A percentile compares a stretch with the other conserved stretches of the same genome.
Conservation (phyloP, 2,329 filamentous ascomycete genomes). For the Fusarium algeriense region DNA sequence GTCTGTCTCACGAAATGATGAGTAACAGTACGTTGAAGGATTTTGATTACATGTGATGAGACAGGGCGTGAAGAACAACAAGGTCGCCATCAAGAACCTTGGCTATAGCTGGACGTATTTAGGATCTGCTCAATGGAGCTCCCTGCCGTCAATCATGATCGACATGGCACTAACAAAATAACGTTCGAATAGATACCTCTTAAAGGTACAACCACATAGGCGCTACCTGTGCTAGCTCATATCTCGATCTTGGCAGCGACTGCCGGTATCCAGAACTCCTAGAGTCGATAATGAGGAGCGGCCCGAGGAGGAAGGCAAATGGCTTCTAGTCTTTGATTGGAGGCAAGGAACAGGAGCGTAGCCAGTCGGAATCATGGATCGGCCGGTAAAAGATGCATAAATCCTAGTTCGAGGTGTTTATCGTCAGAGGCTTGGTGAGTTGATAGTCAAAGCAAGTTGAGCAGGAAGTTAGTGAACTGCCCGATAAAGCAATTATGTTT, state of each 20-base stretch:
- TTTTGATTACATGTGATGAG: slow-evolving; percentile 1
- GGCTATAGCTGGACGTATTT: not conserved
- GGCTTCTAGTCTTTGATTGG: slow-evolving; percentile 14
- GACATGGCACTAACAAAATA: slow-evolving; percentile 11
- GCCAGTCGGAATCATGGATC: slow-evolving; percentile 24
- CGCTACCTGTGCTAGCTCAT: not conserved
- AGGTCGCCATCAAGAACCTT: not conserved
- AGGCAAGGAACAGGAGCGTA: slow-evolving; percentile 15
- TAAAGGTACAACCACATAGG: not conserved
- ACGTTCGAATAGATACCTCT: not conserved
- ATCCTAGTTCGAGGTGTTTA: slow-evolving; percentile 6
- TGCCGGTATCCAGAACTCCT: not conserved
- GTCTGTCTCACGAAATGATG: not conserved
- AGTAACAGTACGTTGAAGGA: not conserved
- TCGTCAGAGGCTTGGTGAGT: slow-evolving; percentile 2
- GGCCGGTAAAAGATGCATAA: slow-evolving; percentile 36
- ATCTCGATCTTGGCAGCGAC: not conserved
- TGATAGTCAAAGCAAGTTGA: not conserved
- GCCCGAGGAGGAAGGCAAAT: slow-evolving; percentile 7
- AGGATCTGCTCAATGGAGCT: not conserved
- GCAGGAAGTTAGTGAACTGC: slow-evolving; percentile 3
- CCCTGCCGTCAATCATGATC: slow-evolving; percentile 26
- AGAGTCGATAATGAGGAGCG: not conserved
- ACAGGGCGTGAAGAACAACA: not conserved
- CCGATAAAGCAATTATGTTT: slow-evolving; percentile 16